Evolutionary conservation across 495 filamentous ascomycete genomes (phyloP).

Genomic region (Penicillium antarcticum): DNA sequence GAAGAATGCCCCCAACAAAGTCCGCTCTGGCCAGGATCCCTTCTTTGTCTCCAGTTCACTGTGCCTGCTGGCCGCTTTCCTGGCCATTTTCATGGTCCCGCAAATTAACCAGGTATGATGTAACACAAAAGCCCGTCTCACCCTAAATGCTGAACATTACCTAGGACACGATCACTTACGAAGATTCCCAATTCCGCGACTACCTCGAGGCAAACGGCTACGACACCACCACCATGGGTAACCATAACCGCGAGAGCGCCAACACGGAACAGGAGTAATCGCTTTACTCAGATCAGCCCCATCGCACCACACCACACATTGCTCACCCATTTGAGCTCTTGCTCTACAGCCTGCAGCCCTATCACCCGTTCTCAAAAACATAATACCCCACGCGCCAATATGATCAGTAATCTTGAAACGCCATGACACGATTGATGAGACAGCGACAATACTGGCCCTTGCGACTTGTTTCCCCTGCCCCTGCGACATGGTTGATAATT

Average conservation of each 20-base stretch:
- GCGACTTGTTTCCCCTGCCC: constrained; percentile 7
- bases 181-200: constrained; percentile 68
- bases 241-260: constrained; percentile 8
- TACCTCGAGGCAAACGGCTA: constrained; percentile 67
- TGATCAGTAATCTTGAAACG: neutral
- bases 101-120: constrained; percentile 58
- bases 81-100: constrained; percentile 59
- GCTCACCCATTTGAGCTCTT: neutral
- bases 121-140: neutral
- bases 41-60: constrained; percentile 70
- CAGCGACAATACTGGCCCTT: constrained; percentile 8
- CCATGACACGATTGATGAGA: neutral
- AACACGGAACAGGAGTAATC: constrained; percentile 9
- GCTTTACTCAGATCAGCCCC: neutral
- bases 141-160: neutral
- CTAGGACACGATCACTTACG: constrained; percentile 62
- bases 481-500: neutral
- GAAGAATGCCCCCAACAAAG: constrained; percentile 56
- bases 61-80: constrained; percentile 59
- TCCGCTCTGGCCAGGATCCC: constrained; percentile 69
- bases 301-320: neutral
- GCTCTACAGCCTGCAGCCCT: neutral
- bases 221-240: constrained; percentile 66
- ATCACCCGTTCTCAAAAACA: neutral
- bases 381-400: constrained; percentile 10